Base-by-base conservation (phyloP, 371 early-diverging fungal species). In the Actinomortierella ambigua region DNA sequence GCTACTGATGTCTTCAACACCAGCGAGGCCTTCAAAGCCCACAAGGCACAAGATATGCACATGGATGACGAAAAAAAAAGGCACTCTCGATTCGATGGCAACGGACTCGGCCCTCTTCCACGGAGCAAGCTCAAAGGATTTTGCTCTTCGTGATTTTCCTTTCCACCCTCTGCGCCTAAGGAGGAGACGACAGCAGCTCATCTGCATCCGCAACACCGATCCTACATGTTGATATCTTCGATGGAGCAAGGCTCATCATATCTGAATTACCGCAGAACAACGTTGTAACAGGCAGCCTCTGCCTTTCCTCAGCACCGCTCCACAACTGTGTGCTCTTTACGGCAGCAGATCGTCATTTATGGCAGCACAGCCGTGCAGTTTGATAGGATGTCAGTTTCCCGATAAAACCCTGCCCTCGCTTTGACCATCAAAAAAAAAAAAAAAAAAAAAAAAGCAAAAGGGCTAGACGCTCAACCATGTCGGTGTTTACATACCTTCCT, bases 341-440 rank as follows among this genome's bases (percentile, higher is more conserved):
- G 46, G 3, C 23, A 58, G 8, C 15, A 29, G 3, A 53, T 59
- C 4, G 27, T 22, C 20, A 44, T 59, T 6, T 46, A 62, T 34
- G 55, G 51, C 14, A 20, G 23, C 26, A 50, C 55, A 18, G 56
- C 57, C 3, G 44, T 52, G 34, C 18, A 55, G 41, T 43, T 63
- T 27, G 7, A 23, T 15, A 50, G 65, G n/a, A 2, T 34, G 9
- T 1, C 76, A 76, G 49, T 71, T 77, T 28, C 73, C 60, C 1
- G 27, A 69, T 23, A 43, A 9, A n/a, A 63, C 63, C 23, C n/a
- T n/a, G 57, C 61, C 5, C 69, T 57, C 48, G 62, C 63, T 0
- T 65, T 77, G 59, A 68, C 77, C 11, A 77, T 77, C 39, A 67
- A 65, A 20, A 76, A 76, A 28, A 15, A 53, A 6, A 65, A n/a